Evolutionary conservation across 169 alveolate species (phyloP).

Genomic region (Cyclospora cayetanensis): DNA sequence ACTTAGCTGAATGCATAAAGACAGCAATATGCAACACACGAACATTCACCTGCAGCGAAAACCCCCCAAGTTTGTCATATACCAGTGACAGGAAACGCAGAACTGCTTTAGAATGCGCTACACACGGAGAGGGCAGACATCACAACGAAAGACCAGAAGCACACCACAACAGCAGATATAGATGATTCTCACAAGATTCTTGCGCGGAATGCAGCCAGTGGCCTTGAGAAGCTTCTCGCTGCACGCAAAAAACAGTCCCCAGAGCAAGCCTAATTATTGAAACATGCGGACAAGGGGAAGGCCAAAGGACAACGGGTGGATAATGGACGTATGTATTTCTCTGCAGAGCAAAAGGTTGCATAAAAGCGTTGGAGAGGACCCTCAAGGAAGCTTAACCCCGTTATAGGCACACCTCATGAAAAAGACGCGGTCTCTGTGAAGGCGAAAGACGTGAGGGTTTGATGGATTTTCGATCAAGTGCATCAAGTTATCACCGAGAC

Average conservation of each 20-base stretch:
- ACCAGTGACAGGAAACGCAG: too few species aligned
- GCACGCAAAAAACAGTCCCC: background rate
- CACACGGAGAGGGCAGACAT: background rate
- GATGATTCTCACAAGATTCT: constrained; percentile 76
- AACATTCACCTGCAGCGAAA: background rate
- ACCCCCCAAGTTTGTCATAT: too few species aligned
- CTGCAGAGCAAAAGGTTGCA: background rate
- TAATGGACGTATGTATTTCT: background rate
- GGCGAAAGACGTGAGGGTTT: constrained; percentile 88
- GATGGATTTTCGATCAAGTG: constrained; percentile 87
- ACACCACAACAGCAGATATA: background rate
- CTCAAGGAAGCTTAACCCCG: background rate
- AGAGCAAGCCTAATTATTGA: background rate
- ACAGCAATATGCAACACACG: too few species aligned
- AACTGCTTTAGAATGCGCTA: background rate
- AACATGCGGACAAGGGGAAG: background rate
- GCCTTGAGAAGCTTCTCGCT: constrained; percentile 82
- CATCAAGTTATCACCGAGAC: constrained; percentile 88
- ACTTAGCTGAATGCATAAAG: constrained; percentile 61
- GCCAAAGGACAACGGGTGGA: too few species aligned
- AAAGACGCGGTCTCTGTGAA: constrained; percentile 88
- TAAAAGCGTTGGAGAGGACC: background rate
- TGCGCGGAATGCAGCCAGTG: constrained; percentile 86
- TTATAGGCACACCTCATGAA: constrained; percentile 77
- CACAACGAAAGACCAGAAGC: too few species aligned